Evolutionary conservation across 495 filamentous ascomycete species (phyloP).

Genomic region (Lineolata rhizophorae): DNA sequence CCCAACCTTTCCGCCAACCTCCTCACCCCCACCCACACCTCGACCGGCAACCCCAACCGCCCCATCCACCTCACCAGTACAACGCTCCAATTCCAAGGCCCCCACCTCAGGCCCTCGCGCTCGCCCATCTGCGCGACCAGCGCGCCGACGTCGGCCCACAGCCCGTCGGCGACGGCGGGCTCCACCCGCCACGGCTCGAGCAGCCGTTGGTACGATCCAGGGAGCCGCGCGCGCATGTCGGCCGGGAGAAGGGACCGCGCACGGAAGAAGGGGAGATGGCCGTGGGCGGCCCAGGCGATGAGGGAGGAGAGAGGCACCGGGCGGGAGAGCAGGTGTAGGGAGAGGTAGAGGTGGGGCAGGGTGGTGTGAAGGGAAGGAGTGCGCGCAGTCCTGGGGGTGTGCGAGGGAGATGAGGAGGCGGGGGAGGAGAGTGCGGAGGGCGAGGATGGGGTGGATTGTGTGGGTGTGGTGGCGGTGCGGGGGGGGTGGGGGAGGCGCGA

Average conservation of each 20-base stretch:
- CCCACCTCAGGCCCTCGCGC: too few species aligned
- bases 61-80: slow-evolving; percentile 48
- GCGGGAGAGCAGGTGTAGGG: slow-evolving; percentile 36
- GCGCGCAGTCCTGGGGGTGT: too few species aligned
- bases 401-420: too few species aligned
- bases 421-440: too few species aligned
- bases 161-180: too few species aligned
- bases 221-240: slow-evolving; percentile 16
- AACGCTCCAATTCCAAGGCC: slow-evolving; percentile 43
- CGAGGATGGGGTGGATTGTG: too few species aligned
- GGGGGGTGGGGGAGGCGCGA: too few species aligned
- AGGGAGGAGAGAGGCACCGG: slow-evolving; percentile 42
- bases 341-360: slow-evolving; percentile 46
- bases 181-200: too few species aligned
- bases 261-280: slow-evolving; percentile 13
- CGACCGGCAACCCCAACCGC: slow-evolving; percentile 54
- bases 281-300: slow-evolving; percentile 17
- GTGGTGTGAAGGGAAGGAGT: too few species aligned
- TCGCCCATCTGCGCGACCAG: too few species aligned
- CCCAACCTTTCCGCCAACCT: slow-evolving; percentile 33
- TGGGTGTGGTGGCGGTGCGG: too few species aligned
- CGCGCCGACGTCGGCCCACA: too few species aligned
- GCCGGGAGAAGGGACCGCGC: slow-evolving; percentile 10
- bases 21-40: slow-evolving; percentile 41
- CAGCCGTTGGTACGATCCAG: slow-evolving; percentile 8